A percentile compares a stretch with the other conserved stretches of the same genome.
phyloP scores from a whole-genome alignment of 2,329 filamentous ascomycete genomes.

The Diaporthe sp. region DNA sequence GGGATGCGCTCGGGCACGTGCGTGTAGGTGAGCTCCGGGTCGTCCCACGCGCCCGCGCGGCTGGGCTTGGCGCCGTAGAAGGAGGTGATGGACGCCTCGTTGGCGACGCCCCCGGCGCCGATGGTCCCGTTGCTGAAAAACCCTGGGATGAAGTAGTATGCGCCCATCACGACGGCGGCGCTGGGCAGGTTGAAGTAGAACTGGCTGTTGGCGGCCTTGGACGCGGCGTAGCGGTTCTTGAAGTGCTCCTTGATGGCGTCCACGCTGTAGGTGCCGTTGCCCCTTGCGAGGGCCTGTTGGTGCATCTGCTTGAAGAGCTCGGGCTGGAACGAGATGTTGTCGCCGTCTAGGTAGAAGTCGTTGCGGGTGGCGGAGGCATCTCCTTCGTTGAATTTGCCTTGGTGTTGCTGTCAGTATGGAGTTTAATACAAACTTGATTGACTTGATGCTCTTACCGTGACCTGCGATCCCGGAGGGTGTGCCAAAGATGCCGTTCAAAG shows the following conservation, averaged over 20 bases:
- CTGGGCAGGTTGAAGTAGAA: conserved; percentile 41
- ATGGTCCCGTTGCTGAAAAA: conserved; percentile 40
- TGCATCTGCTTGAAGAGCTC: conserved; percentile 40
- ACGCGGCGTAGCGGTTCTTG: conserved; percentile 39
- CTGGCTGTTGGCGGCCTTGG: conserved; percentile 36
- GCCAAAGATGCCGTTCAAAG: conserved; percentile 37
- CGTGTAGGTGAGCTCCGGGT: conserved; percentile 36
- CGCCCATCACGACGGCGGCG: conserved; percentile 39
- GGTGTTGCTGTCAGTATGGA: not conserved
- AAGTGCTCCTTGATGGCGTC: conserved; percentile 39
- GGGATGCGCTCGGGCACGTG: conserved; percentile 39
- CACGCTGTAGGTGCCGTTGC: conserved; percentile 39
- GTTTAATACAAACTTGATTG: not conserved
- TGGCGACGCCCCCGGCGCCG: conserved; percentile 38
- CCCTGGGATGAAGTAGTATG: conserved; percentile 39
- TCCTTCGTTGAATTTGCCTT: conserved; percentile 39
- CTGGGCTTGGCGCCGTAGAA: conserved; percentile 40
- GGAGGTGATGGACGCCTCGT: conserved; percentile 41
- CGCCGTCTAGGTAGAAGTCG: conserved; percentile 40
- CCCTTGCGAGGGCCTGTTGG: conserved; percentile 39
- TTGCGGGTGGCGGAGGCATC: conserved; percentile 39
- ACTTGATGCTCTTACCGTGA: conserved; percentile 20
- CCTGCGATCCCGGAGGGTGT: conserved; percentile 39
- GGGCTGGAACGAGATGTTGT: conserved; percentile 43
- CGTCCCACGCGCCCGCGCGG: conserved; percentile 31